A percentile compares a stretch with the other conserved stretches of the same genome.
Evolutionary conservation across 495 filamentous ascomycete species (phyloP).

Genomic region (Lasiosphaeria hispida): DNA sequence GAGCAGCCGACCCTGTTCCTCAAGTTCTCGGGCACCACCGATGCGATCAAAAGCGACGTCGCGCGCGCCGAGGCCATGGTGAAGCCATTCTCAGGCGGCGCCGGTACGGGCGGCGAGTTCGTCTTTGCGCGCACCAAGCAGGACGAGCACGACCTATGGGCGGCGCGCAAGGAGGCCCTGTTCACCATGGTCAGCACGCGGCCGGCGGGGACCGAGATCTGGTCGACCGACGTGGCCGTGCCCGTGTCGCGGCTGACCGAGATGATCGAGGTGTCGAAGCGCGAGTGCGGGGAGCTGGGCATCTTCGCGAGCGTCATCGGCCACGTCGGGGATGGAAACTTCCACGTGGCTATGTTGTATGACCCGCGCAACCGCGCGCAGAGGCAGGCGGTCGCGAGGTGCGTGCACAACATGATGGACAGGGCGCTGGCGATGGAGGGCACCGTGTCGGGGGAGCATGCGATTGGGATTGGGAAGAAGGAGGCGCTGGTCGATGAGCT

Average conservation of each 20-base stretch:
- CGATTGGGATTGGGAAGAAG: constrained; percentile 39
- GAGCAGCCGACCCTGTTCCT: constrained; percentile 69
- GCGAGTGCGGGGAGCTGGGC: constrained; percentile 58
- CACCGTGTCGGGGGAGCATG: constrained; percentile 38
- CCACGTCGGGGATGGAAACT: constrained; percentile 60
- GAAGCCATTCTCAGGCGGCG: constrained; percentile 33
- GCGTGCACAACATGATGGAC: constrained; percentile 31
- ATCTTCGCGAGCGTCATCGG: constrained; percentile 69
- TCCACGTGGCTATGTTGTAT: constrained; percentile 37
- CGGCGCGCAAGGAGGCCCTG: constrained; percentile 63
- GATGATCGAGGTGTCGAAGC: constrained; percentile 66
- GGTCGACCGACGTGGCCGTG: constrained; percentile 71
- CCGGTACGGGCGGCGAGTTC: constrained; percentile 32
- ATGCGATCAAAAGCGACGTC: constrained; percentile 39
- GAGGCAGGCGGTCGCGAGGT: constrained; percentile 19
- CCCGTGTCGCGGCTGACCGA: constrained; percentile 66
- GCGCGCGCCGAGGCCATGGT: constrained; percentile 40
- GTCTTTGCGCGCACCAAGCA: constrained; percentile 57
- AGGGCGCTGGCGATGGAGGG: constrained; percentile 38
- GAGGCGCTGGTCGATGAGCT: constrained; percentile 31
- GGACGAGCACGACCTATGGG: constrained; percentile 64
- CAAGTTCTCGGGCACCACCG: constrained; percentile 46
- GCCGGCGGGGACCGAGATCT: constrained; percentile 55
- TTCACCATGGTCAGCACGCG: constrained; percentile 54
- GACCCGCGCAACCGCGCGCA: constrained; percentile 24